Evolutionary conservation across 768 basidiomycete species (phyloP).

Genomic region (Pholiota microspora): DNA sequence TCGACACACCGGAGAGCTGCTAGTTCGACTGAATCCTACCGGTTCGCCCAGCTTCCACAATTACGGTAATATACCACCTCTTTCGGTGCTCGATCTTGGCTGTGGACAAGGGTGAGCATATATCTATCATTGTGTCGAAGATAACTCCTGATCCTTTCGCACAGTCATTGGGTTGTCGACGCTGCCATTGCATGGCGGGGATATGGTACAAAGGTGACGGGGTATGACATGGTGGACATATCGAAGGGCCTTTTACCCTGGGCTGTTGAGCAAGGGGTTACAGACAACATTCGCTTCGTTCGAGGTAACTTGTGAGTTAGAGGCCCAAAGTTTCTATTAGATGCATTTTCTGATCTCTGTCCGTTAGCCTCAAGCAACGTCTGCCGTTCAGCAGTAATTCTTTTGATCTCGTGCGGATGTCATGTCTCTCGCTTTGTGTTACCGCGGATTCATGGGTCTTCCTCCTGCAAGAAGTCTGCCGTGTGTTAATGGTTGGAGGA

Average conservation of each 20-base stretch:
- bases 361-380: conserved; percentile 47
- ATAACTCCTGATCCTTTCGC: neutral
- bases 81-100: conserved; percentile 65
- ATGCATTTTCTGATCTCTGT: neutral
- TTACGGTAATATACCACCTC: conserved; percentile 44
- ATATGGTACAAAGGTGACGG: conserved; percentile 50
- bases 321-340: conserved; percentile 2
- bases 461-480: conserved; percentile 57
- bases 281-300: conserved; percentile 47
- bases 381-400: conserved; percentile 59
- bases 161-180: conserved; percentile 55
- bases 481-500: conserved; percentile 61
- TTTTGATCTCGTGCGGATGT: conserved; percentile 74
- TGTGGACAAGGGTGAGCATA: conserved; percentile 58
- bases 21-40: conserved; percentile 52
- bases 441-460: conserved; percentile 57
- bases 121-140: neutral
- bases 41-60: conserved; percentile 59
- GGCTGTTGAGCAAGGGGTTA: conserved; percentile 29
- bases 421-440: conserved; percentile 60
- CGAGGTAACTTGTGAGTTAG: conserved; percentile 65
- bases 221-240: conserved; percentile 58
- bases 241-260: conserved; percentile 31
- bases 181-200: conserved; percentile 62
- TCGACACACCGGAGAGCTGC: conserved; percentile 47